Evolutionary conservation across 257 asterid species (phyloP), one percentile per base, ranked within the genome.

Genomic region (Verbascum thapsus): DNA sequence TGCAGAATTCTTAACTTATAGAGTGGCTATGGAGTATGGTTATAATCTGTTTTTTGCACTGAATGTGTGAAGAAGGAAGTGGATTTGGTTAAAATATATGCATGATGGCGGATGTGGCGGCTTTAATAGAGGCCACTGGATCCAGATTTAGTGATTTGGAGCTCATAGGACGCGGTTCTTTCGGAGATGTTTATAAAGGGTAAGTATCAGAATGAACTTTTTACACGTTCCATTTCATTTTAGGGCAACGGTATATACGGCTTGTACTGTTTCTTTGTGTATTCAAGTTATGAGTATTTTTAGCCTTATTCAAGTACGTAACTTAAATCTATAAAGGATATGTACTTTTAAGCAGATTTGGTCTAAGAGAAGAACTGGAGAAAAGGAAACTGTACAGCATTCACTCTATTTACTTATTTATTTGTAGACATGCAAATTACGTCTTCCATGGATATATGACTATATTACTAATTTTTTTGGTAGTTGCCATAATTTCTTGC

Each of bases 121-220:
- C 82, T 62, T 80, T 94, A 19, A 37, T 94, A 32, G 99, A 90
- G 82, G 94, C 94, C 55, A 77, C 91, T 3, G 96, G 95, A 8
- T 76, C 89, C 68, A 87, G 99, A 82, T 94, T 90, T 78, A 76
- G 80, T 72, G 78, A 85, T 71, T 74, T 94, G 83, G 99, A 90
- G 81, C 96, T 94, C 54, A 94, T 94, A 41, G 97, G 97, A 19
- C 81, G 95, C 84, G 99, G 99, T 44, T 94, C 99, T 0, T 94
- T 94, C 52, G 99, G 99, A 10, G 97, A 94, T 68, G 99, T 94
- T 57, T 94, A 90, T 66, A 94, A 87, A 83, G 99, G 95, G 99
- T 92, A 79, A 74, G 70, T 6, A 32, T 67, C 30, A 47, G 64
- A 47, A 35, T 69, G 37, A 18, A 55, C 16, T 17, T 7, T 65